Percentiles rank a stretch among this genome's conserved stretches.
phyloP scores from a whole-genome alignment of 441 rosid genomes.

The Croton laevigatus region DNA sequence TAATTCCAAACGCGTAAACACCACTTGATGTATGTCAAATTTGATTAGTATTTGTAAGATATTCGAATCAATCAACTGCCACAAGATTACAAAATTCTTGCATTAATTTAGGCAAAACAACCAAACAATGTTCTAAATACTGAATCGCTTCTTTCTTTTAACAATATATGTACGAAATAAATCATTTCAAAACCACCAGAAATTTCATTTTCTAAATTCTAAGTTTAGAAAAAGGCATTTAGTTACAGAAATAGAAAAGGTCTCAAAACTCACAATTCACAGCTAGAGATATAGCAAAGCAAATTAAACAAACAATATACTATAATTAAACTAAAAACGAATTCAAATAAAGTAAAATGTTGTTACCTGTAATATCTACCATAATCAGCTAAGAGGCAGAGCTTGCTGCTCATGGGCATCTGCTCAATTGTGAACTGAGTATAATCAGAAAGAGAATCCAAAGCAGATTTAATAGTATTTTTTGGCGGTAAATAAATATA shows the following conservation, averaged over 20 bases:
- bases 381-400: slow-evolving; percentile 61
- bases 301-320: not conserved
- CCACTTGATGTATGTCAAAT: slow-evolving; percentile 6
- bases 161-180: not conserved
- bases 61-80: slow-evolving; percentile 25
- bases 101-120: not conserved
- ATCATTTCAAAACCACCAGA: not conserved
- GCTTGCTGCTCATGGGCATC: slow-evolving; percentile 70
- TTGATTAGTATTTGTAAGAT: not conserved
- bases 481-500: slow-evolving; percentile 54
- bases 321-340: not conserved
- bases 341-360: not conserved
- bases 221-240: too few species aligned
- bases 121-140: not conserved
- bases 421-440: slow-evolving; percentile 77
- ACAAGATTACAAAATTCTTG: slow-evolving; percentile 3
- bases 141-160: not conserved
- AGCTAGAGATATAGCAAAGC: not conserved
- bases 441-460: slow-evolving; percentile 57
- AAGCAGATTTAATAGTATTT: slow-evolving; percentile 47
- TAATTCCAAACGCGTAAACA: slow-evolving; percentile 26
- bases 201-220: not conserved
- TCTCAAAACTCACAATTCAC: not conserved
- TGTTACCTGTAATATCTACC: slow-evolving; percentile 62
- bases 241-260: not conserved